Evolutionary conservation across 2,329 filamentous ascomycete species (phyloP), one percentile per base, ranked within the genome.

Genomic region (Talaromyces marneffei): DNA sequence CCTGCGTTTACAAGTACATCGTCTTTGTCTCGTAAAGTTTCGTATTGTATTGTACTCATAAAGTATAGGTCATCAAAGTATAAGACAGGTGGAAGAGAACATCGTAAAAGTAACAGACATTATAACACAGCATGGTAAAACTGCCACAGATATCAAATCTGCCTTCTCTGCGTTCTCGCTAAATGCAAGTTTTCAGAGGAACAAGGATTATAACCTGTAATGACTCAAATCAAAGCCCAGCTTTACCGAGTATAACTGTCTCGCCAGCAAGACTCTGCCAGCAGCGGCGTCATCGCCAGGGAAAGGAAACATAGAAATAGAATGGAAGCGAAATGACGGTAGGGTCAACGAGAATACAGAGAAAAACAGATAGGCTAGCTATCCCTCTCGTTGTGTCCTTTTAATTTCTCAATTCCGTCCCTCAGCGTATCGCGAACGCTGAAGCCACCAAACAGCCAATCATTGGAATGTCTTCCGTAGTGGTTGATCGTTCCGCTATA

Each of bases 371-470:
- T n/a, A 27, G 48, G 63, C 71, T 68, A 72, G 62, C 65, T 62
- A 55, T 71, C 69, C 60, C 69, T 69, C 4, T 69, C 70, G 16
- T 66, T 54, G 44, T 65, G 61, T 50, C 65, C 63, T 53, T 67
- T 68, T n/a, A 77, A 42, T 62, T 71, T 73, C 35, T 74, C 72
- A 20, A 77, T 69, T 40, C 74, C 74, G 40, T 77, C 77, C 3
- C 73, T 74, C 25, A 79, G 75, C 6, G 78, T 77, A 35, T 79
- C 77, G 4, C 74, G 74, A 3, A 82, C 68, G 65, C 77, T 80
- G 66, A 81, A 78, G 1, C 78, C 77, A 20, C 75, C 75, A 62
- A 82, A 82, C 4, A 82, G 71, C 80, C 80, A 82, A 59, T 81
- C 77, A 59, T 82, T 81, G 18, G 75, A 76, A 67, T 82, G 80